Conservation (phyloP, 805 yeast species). For the Sugiyamaella mastotermitis region DNA sequence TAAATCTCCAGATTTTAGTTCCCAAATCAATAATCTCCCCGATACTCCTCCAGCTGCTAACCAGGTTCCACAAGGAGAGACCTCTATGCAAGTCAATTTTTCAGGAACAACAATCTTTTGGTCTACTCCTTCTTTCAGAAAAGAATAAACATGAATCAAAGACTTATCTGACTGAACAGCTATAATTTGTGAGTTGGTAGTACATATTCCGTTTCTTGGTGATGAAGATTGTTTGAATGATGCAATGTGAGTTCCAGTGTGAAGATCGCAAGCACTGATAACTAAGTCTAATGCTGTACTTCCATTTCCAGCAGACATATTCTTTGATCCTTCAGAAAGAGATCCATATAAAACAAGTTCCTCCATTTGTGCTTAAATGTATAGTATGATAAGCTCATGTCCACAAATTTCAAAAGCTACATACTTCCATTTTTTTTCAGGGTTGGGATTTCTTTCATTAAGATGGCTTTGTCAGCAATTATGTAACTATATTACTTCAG, state of each 20-base stretch:
- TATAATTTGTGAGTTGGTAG: constrained; percentile 50
- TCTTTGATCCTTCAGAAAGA: constrained; percentile 7
- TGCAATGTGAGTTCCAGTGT: constrained; percentile 35
- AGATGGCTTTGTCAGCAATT: constrained; percentile 1
- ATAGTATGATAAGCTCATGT: too few species aligned
- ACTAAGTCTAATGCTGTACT: constrained; percentile 9
- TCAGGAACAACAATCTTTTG: constrained; percentile 85
- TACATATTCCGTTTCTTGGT: constrained; percentile 39
- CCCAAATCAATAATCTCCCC: constrained; percentile 88
- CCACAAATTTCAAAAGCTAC: too few species aligned
- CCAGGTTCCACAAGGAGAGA: constrained; percentile 36
- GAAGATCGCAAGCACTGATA: constrained; percentile 27
- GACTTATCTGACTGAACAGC: constrained; percentile 70
- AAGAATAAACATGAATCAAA: constrained; percentile 61
- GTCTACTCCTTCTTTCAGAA: constrained; percentile 62
- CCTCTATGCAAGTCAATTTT: constrained; percentile 51
- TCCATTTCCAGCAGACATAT: constrained; percentile 4
- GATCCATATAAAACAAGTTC: constrained; percentile 21
- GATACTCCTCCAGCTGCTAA: constrained; percentile 65
- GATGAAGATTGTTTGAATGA: constrained; percentile 50
- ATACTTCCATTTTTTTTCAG: too few species aligned
- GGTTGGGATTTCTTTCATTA: background rate
- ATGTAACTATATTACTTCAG: too few species aligned
- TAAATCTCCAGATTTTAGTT: constrained; percentile 67
- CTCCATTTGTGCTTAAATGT: too few species aligned